Base-by-base conservation (phyloP, 1,139 yeast species). In the Candida tropicalis region DNA sequence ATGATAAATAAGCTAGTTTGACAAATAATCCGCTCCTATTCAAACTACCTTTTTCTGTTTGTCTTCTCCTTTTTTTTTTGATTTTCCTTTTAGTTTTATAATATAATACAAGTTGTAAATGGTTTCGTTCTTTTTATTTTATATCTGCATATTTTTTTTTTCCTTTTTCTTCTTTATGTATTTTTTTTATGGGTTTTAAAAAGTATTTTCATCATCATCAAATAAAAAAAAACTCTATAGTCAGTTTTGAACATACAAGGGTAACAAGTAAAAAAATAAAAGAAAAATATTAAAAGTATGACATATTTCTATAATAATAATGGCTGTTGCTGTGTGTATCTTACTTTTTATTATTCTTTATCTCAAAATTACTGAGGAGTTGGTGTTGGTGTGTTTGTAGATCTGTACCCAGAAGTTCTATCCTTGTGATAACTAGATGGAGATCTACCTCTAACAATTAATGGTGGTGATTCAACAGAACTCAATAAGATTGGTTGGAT, bases 361-460 rank as follows among this genome's bases (percentile, higher is more conserved):
- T 16, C 13, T 33, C 33, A 18, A 17, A 18, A 22, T 13, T 34
- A 27, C 34, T 22, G 38, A 8, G 39, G 33, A 20, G 38, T 42
- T 12, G 48, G 46, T 1, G 48, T 38, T 2, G 50, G 39, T 29
- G 46, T 46, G 16, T 22, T 42, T 25, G 47, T 46, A 10, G 50
- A 35, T 46, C 74, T 60, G 50, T 68, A 69, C 12, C 73, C 73
- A 17, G 69, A 61, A 12, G 73, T 68, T 49, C 68, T 59, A 45
- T 69, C 73, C 49, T 65, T 67, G 42, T 69, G 75, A 51, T 82
- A 83, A 54, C 79, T 82, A 1, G 87, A 78, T 5, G 88, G 87
- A 6, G 87, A 81, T 54, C 88, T 68, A 1, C 89, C 89, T 50
- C 88, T 68, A 26, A 83, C 77, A n/a, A 79, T 70, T 50, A 83